Conservation (phyloP, 225 moss, liverwort and hornwort species). For the Thuidium tamariscinum region DNA sequence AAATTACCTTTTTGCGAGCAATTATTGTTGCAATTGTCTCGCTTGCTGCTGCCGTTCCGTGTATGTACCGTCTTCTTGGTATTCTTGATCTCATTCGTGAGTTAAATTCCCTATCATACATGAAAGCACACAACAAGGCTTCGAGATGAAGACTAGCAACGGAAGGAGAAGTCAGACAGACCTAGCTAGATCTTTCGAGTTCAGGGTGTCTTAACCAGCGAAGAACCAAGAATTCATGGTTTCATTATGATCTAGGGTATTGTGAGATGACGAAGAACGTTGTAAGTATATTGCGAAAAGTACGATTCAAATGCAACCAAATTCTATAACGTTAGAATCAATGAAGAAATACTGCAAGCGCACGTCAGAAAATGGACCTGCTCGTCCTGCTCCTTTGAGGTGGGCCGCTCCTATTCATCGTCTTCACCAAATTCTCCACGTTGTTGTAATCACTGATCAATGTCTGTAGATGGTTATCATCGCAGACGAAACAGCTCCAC, state of each 20-base stretch:
- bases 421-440: neutral
- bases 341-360: neutral
- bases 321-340: neutral
- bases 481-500: constrained; percentile 60
- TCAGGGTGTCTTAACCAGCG: neutral
- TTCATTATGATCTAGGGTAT: neutral
- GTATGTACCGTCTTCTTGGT: neutral
- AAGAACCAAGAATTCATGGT: neutral
- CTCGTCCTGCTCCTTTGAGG: neutral
- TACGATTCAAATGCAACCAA: neutral
- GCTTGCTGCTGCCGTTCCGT: neutral
- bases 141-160: neutral
- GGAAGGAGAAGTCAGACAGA: neutral
- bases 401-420: neutral
- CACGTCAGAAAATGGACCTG: neutral
- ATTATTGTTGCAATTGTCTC: neutral
- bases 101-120: neutral
- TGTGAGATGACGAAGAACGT: neutral
- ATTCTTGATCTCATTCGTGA: neutral
- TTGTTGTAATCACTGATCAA: neutral
- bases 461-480: constrained; percentile 2
- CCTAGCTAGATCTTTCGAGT: neutral
- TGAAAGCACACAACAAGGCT: neutral
- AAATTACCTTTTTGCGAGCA: neutral
- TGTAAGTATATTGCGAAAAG: neutral